Evolutionary conservation across 192 early-diverging fungal genomes (phyloP).

Genomic region (Coemansia sp.): DNA sequence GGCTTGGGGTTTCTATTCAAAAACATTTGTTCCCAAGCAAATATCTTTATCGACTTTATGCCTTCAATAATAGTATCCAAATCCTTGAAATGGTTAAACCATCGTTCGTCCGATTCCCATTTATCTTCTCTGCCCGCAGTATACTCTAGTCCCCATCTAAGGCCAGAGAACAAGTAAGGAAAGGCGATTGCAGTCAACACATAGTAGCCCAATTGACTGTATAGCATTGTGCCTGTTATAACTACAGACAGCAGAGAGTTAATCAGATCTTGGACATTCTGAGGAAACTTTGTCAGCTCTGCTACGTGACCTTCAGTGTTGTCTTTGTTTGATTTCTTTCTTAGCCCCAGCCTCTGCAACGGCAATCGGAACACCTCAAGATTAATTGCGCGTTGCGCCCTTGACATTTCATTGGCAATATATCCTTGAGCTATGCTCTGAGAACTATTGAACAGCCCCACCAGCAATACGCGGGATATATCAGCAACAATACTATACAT

Average conservation of each 20-base stretch:
- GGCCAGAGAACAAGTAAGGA: neutral
- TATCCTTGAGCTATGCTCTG: neutral
- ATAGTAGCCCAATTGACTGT: constrained; percentile 23
- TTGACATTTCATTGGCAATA: neutral
- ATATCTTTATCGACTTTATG: constrained; percentile 41
- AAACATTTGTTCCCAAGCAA: constrained; percentile 44
- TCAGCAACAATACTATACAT: constrained; percentile 24
- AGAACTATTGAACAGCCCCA: neutral
- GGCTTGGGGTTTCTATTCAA: neutral
- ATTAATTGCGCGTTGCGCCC: constrained; percentile 10
- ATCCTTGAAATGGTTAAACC: neutral
- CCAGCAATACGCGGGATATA: neutral
- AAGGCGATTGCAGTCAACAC: constrained; percentile 21
- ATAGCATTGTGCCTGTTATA: constrained; percentile 8
- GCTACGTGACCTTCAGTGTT: neutral
- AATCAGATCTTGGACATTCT: neutral
- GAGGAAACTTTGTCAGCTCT: neutral
- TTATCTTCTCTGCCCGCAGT: too few relatives aligned
- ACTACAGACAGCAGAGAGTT: neutral
- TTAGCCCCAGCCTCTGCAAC: constrained; percentile 12
- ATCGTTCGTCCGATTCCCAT: too few relatives aligned
- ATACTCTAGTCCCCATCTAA: neutral
- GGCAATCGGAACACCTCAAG: constrained; percentile 37
- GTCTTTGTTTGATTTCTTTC: neutral
- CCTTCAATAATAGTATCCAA: constrained; percentile 9